Evolutionary conservation across 345 rosid genomes (phyloP).

Genomic region (Heritiera littoralis): DNA sequence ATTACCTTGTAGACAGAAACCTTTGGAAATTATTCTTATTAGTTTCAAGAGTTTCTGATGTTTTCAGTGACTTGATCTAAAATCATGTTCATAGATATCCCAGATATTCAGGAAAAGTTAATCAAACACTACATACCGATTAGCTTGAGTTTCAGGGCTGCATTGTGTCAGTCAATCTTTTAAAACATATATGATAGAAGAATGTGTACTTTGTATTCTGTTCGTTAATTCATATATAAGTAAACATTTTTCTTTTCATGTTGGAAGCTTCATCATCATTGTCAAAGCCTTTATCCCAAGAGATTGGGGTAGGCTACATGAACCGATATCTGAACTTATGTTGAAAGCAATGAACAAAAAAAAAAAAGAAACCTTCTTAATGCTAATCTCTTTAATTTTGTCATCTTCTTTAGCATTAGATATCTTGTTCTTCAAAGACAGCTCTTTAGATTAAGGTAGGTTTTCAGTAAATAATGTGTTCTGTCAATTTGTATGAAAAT

Average conservation of each 20-base stretch:
- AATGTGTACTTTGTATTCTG: not conserved
- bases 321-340: too few species aligned
- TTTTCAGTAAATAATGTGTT: slow-evolving; percentile 2
- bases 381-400: not conserved
- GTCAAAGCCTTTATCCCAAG: too few species aligned
- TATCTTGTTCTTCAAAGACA: not conserved
- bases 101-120: not conserved
- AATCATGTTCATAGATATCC: not conserved
- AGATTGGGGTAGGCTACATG: too few species aligned
- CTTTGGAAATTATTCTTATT: not conserved
- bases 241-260: too few species aligned
- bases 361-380: not conserved
- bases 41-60: not conserved
- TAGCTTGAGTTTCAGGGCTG: not conserved
- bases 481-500: not conserved
- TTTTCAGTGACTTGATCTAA: not conserved
- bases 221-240: not conserved
- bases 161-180: not conserved
- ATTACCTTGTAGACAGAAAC: not conserved
- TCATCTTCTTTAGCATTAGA: not conserved
- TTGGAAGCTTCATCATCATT: not conserved
- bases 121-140: not conserved
- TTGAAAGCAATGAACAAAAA: not conserved
- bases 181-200: not conserved
- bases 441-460: not conserved